Evolutionary conservation across 2,329 filamentous ascomycete species (phyloP), one percentile per base, ranked within the genome.

Genomic region (Dissoconium aciculare): DNA sequence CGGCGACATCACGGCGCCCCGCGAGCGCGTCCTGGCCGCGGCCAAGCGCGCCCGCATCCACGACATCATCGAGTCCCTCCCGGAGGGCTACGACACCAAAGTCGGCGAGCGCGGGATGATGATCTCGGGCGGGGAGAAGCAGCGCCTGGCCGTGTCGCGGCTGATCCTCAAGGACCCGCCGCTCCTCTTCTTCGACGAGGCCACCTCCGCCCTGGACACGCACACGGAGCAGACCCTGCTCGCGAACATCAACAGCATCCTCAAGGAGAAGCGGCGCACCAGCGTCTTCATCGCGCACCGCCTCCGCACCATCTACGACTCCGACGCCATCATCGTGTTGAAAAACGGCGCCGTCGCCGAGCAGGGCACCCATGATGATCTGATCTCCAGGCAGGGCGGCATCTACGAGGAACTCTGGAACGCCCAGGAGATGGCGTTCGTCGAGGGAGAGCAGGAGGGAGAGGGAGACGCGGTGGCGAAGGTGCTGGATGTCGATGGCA

Each of bases 221-320:
- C 81, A 93, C 49, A 94, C 87, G 0, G 87, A 94, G 58, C 81
- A 91, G 56, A 78, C 80, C 2, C 65, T 95, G 29, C 74, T 95
- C 62, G 67, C 76, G 37, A 92, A 94, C 51, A 94, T 95, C 54
- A 93, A 93, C 55, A 77, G 77, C 42, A 89, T 95, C 31, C 62
- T 95, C 32, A 78, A 78, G 44, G 85, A 93, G 48, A 93, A 92
- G 60, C 64, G 65, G 3, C 71, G 85, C 34, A 95, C 89, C 1
- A 94, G 84, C 43, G 81, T 98, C 1, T 95, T 95, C 51, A 79
- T 98, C 4, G 89, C 89, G 5, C 89, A 95, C 55, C 71, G 89
- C 11, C 60, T 98, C 36, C 71, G 87, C 31, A 95, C 89, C 0
- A 94, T 98, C 42, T 92, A 81, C 49, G 89, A 95, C 49, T 81